phyloP scores from a whole-genome alignment of 192 early-diverging fungal genomes.

The Piromyces finnis region DNA sequence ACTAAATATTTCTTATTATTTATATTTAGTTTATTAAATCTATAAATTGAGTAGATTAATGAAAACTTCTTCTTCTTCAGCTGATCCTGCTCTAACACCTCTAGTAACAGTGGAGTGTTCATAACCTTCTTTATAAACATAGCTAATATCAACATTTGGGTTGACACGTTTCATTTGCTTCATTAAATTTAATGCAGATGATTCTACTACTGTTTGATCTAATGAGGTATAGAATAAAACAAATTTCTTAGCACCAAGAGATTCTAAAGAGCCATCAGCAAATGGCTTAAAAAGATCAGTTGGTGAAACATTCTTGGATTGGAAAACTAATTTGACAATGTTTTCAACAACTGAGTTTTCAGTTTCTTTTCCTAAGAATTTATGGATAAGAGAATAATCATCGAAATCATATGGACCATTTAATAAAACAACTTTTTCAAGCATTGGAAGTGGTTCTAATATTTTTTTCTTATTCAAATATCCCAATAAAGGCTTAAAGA shows the following conservation, averaged over 20 bases:
- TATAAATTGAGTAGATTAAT: background rate
- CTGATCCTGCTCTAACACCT: background rate
- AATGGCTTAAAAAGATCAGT: background rate
- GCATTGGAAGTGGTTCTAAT: background rate
- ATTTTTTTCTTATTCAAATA: background rate
- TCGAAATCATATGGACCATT: background rate
- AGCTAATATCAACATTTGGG: background rate
- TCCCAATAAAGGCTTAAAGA: background rate
- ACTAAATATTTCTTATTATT: no score
- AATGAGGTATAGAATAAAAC: background rate
- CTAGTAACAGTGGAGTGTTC: background rate
- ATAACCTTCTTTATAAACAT: background rate
- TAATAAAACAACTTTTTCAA: background rate
- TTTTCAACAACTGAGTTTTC: background rate
- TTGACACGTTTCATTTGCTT: background rate
- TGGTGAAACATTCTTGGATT: background rate
- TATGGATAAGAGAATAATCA: background rate
- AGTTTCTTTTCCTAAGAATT: background rate
- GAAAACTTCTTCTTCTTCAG: background rate
- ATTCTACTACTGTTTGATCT: background rate
- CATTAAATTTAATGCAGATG: background rate
- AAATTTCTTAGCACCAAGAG: background rate
- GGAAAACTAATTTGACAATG: background rate
- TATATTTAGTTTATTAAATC: background rate
- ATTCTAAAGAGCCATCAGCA: background rate